phyloP scores from a whole-genome alignment of 2,329 filamentous ascomycete species.

The Colletotrichum horii region DNA sequence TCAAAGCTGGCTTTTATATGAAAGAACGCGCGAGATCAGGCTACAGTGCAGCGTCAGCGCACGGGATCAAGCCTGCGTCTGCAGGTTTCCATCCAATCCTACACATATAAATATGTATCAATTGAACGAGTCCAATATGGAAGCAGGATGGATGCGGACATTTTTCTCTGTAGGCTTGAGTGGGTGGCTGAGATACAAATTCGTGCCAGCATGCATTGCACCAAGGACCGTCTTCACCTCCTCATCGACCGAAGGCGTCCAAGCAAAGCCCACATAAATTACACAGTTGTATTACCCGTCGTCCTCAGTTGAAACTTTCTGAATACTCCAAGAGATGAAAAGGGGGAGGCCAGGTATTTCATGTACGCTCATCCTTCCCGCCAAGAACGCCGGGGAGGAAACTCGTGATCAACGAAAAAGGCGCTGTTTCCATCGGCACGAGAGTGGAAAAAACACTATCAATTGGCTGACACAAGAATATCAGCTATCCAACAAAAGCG shows the following conservation, averaged over 20 bases:
- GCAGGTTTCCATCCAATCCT: no score
- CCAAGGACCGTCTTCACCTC: neutral
- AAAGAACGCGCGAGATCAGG: no score
- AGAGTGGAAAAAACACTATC: no score
- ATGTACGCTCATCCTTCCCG: no score
- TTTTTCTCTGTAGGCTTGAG: no score
- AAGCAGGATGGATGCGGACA: no score
- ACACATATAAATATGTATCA: no score
- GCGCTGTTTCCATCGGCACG: no score
- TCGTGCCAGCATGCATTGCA: accelerated
- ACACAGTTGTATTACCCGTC: accelerated
- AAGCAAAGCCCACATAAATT: accelerated
- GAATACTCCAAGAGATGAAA: neutral
- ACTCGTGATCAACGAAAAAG: neutral
- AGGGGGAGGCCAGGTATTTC: accelerated
- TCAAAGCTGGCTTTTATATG: no score
- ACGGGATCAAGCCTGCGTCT: no score
- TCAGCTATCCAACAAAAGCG: accelerated
- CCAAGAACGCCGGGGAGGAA: neutral
- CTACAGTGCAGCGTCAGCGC: no score
- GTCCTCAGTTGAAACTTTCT: neutral
- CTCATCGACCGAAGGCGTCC: accelerated
- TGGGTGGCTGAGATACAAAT: neutral
- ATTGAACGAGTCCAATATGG: no score
- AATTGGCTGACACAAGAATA: neutral